phyloP scores from a whole-genome alignment of 2,329 filamentous ascomycete species.

The Chaetomium sp. region DNA sequence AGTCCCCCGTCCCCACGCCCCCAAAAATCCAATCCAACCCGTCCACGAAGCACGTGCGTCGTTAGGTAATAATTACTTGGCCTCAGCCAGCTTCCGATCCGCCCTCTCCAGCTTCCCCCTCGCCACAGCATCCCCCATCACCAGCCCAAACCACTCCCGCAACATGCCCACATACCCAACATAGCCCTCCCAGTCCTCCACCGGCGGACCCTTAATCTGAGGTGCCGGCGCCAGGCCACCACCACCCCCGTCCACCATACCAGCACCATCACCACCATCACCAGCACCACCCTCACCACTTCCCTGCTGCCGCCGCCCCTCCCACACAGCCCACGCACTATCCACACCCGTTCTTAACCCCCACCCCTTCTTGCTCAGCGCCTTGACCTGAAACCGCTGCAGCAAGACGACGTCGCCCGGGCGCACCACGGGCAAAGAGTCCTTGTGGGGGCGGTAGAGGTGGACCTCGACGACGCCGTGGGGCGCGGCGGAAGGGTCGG shows the following conservation, averaged over 20 bases:
- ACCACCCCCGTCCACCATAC: constrained; percentile 52
- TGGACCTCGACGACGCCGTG: constrained; percentile 55
- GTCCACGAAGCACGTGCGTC: background rate
- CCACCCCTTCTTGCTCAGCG: constrained; percentile 57
- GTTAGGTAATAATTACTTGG: constrained; percentile 5
- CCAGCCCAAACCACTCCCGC: constrained; percentile 51
- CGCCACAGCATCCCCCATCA: constrained; percentile 48
- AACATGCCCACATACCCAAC: constrained; percentile 52
- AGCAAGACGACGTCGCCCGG: constrained; percentile 62
- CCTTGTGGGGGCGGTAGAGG: constrained; percentile 60
- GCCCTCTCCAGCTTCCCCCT: constrained; percentile 53
- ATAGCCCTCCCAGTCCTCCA: constrained; percentile 58
- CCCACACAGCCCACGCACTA: constrained; percentile 63
- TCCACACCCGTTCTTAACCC: constrained; percentile 57
- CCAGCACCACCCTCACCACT: background rate
- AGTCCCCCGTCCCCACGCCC: background rate
- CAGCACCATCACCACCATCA: constrained; percentile 43
- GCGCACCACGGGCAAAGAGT: constrained; percentile 57
- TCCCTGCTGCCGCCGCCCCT: background rate
- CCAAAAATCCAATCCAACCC: background rate
- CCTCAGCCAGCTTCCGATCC: constrained; percentile 43
- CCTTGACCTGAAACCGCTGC: constrained; percentile 56
- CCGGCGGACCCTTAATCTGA: constrained; percentile 61
- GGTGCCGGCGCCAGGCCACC: constrained; percentile 38
- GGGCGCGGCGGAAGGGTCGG: constrained; percentile 58